Base-by-base conservation (phyloP, 148 eudicot species). In the Polygonum aviculare region DNA sequence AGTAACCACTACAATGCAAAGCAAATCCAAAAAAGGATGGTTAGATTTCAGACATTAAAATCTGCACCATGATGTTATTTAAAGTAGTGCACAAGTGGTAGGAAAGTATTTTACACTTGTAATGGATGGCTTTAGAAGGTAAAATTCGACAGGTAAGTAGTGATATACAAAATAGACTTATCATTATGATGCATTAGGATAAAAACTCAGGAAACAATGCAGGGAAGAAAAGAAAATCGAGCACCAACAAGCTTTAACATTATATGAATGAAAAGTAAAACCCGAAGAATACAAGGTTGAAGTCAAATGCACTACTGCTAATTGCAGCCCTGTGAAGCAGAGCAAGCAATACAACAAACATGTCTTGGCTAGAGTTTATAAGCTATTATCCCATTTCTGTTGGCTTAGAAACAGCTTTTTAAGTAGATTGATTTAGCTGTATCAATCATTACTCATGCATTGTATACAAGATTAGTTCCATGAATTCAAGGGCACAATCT, bases 1-100 rank as follows among this genome's bases (percentile, higher is more conserved):
- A 96, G 86, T 72, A 88, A 7, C 79, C 75, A 86, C 98, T 96
- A 90, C 82, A 86, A 86, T 12, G 74, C 74, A 76, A 22, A 36
- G 11, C 71, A 21, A 49, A 78, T 35, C 73, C 74, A 72, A 22
- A 80, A 80, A n/a, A 67, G 54, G 65, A 8, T 12, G 54, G 54
- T 50, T 50, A 50, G 4, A 50, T 50, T 50, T 50, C 54, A 18
- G 55, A 51, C 16, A 5, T 0, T 14, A 51, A 57, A 2, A 19
- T 19, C 31, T 8, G 21, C 63, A 31, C 3, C 38, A 60, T 31
- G 11, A 7, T 60, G 15, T 60, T 8, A 9, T 12, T 60, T 26
- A 65, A 15, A 33, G 12, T 18, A 65, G n/a, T 35, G 9, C 7
- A 65, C 7, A 65, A 14, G 41, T 65, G 44, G 44, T 31, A 31